These are phyloP conservation scores for Erysimum pusillum DNA, from an alignment of 441 rosid genomes.

Conservation along the genomic window DNA sequence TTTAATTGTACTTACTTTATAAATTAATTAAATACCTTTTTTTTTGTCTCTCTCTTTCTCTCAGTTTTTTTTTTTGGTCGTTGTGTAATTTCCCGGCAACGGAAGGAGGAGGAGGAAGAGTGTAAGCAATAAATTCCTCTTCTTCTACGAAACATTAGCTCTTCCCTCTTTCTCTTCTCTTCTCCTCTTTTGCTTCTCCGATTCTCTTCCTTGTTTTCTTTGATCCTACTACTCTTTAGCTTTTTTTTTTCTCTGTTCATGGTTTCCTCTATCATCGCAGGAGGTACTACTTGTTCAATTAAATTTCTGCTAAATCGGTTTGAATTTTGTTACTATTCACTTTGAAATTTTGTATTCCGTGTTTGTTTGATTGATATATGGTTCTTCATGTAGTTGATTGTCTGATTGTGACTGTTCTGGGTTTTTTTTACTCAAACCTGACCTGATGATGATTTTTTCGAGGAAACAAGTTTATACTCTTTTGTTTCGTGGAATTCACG, in stretches of 20 bases:
- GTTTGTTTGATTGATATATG: background rate
- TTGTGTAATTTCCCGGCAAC: constrained; percentile 63
- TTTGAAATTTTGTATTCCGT: background rate
- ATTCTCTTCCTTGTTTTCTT: constrained; percentile 40
- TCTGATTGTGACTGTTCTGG: constrained; percentile 28
- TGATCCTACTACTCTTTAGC: constrained; percentile 48
- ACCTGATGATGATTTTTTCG: background rate
- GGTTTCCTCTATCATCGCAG: constrained; percentile 44
- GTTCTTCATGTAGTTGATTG: constrained; percentile 20
- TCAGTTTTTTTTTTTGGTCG: background rate
- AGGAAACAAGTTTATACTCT: background rate
- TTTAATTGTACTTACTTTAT: constrained; percentile 22
- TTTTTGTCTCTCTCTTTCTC: constrained; percentile 30
- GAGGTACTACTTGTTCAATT: constrained; percentile 16
- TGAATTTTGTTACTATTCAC: constrained; percentile 1
- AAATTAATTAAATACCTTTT: constrained; percentile 10
- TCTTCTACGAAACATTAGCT: constrained; percentile 71
- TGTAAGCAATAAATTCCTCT: constrained; percentile 68
- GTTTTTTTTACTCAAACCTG: constrained; percentile 1
- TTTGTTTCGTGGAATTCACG: background rate
- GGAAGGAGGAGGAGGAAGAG: constrained; percentile 78
- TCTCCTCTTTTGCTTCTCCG: constrained; percentile 38
- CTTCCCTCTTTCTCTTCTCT: constrained; percentile 38
- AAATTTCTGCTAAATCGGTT: constrained; percentile 27
- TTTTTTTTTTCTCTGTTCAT: constrained; percentile 27